These are phyloP conservation scores for Diaporthe amygdali DNA, from an alignment of 2,329 filamentous ascomycete genomes.

Conservation along the genomic window DNA sequence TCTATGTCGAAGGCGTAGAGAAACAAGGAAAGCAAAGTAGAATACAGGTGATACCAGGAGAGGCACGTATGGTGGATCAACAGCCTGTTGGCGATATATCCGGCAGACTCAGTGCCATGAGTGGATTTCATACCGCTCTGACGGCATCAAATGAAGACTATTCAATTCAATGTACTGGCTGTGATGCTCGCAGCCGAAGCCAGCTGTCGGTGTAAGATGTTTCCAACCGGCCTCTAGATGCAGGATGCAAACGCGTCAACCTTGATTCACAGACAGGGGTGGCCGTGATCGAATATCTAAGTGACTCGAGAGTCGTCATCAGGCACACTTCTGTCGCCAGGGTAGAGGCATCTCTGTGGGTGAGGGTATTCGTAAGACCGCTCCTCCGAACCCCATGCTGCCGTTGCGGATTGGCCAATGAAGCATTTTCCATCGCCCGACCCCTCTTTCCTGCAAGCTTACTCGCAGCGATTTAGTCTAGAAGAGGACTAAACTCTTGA, in stretches of 20 bases:
- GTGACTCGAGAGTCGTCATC: constrained; percentile 9
- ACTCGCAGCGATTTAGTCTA: constrained; percentile 23
- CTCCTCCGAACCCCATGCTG: background rate
- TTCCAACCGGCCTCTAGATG: background rate
- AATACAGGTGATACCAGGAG: constrained; percentile 23
- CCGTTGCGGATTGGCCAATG: constrained; percentile 10
- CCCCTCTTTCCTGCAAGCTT: constrained; percentile 19
- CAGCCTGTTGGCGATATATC: background rate
- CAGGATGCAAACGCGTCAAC: background rate
- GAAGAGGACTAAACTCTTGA: background rate
- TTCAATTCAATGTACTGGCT: background rate
- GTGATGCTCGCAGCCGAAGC: background rate
- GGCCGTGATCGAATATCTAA: background rate
- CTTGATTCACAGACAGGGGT: background rate
- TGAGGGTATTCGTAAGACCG: constrained; percentile 19
- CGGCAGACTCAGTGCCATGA: background rate
- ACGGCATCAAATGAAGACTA: background rate
- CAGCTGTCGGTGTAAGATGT: background rate
- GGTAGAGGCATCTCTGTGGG: background rate
- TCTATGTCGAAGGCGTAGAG: constrained; percentile 22
- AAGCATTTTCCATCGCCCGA: background rate
- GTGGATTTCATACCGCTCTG: background rate
- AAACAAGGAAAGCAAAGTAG: constrained; percentile 5
- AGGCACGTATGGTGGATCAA: background rate
- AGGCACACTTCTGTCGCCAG: constrained; percentile 2